Evolutionary conservation across 495 filamentous ascomycete genomes (phyloP).

Genomic region (Aspergillus ostianus): DNA sequence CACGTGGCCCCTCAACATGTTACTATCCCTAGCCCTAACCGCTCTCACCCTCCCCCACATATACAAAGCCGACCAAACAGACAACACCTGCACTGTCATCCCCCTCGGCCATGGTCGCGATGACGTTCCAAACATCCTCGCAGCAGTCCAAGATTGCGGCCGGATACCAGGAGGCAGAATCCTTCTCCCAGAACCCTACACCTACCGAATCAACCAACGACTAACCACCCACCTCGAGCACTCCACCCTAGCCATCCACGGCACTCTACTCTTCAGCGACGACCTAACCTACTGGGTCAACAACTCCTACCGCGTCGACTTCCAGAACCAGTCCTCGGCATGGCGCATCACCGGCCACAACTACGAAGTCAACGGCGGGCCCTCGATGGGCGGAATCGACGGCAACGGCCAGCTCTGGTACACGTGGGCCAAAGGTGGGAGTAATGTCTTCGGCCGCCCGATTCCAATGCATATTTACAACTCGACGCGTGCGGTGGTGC

Average conservation of each 20-base stretch:
- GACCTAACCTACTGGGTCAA: slow-evolving; percentile 47
- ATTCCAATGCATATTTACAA: slow-evolving; percentile 20
- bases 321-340: slow-evolving; percentile 49
- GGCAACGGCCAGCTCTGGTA: slow-evolving; percentile 52
- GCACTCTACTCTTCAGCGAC: slow-evolving; percentile 37
- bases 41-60: no score
- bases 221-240: slow-evolving; percentile 46
- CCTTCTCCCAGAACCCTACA: slow-evolving; percentile 35
- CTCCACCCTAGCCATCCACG: slow-evolving; percentile 36
- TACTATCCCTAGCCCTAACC: no score
- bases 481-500: background rate
- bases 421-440: slow-evolving; percentile 25
- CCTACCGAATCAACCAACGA: slow-evolving; percentile 39
- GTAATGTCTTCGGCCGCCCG: slow-evolving; percentile 44
- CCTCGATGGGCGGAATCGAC: slow-evolving; percentile 42
- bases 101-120: slow-evolving; percentile 15
- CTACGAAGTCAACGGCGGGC: slow-evolving; percentile 33
- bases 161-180: slow-evolving; percentile 29
- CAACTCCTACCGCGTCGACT: slow-evolving; percentile 39
- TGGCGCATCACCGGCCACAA: slow-evolving; percentile 45
- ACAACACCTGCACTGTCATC: slow-evolving; percentile 3
- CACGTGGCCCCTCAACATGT: no score
- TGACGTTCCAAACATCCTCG: slow-evolving; percentile 40
- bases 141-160: slow-evolving; percentile 42
- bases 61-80: background rate